Conservation (phyloP, 805 yeast genomes). For the Wickerhamiella kurtzmanii region DNA sequence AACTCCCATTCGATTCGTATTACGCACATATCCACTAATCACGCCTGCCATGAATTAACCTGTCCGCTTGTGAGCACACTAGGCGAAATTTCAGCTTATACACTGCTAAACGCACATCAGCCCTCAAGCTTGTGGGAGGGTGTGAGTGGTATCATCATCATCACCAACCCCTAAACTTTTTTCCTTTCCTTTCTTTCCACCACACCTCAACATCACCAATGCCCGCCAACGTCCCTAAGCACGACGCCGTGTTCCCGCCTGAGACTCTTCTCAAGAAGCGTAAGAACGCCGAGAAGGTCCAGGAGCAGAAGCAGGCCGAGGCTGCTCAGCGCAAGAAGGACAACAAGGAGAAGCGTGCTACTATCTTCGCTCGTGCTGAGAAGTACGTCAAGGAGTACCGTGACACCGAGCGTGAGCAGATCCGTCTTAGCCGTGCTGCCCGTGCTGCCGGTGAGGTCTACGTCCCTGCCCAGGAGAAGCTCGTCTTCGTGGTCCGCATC, state of each 20-base stretch:
- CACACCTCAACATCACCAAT: background rate
- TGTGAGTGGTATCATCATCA: no score
- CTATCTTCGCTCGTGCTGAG: constrained; percentile 86
- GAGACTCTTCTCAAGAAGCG: constrained; percentile 48
- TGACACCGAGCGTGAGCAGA: constrained; percentile 77
- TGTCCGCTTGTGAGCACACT: background rate
- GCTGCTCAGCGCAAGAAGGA: constrained; percentile 29
- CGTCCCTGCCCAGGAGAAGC: constrained; percentile 88
- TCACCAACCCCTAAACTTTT: background rate
- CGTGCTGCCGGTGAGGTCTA: constrained; percentile 85
- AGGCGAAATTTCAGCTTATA: background rate
- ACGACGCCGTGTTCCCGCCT: constrained; percentile 30
- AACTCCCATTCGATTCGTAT: no score
- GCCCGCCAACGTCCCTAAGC: constrained; percentile 11
- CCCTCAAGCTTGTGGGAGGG: no score
- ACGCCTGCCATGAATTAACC: no score
- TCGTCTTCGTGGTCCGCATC: constrained; percentile 93
- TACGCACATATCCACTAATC: no score
- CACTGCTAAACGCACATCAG: background rate
- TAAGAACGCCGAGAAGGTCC: constrained; percentile 43
- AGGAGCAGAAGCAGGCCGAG: constrained; percentile 41
- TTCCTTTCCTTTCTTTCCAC: background rate
- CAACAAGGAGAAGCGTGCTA: constrained; percentile 28
- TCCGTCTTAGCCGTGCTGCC: constrained; percentile 74
- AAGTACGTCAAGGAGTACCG: constrained; percentile 91